These are phyloP conservation scores for Ophiosphaerella narmari DNA, from an alignment of 2,329 filamentous ascomycete genomes.

Conservation along the genomic window DNA sequence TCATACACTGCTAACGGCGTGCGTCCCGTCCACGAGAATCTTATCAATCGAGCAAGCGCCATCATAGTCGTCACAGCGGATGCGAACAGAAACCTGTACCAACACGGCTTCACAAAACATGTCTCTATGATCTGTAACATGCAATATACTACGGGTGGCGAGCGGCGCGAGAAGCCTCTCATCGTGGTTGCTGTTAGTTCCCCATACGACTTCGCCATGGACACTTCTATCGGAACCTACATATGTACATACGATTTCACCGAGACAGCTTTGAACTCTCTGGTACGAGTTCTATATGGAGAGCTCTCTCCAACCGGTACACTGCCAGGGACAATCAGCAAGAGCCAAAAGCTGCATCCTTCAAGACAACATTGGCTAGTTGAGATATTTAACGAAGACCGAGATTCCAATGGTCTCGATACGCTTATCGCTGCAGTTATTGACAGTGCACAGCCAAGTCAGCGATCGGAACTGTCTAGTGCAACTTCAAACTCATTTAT, in stretches of 20 bases:
- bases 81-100: constrained; percentile 90
- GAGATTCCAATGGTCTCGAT: constrained; percentile 75
- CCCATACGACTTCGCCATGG: constrained; percentile 95
- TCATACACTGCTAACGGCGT: constrained; percentile 95
- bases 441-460: constrained; percentile 66
- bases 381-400: constrained; percentile 79
- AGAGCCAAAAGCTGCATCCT: constrained; percentile 84
- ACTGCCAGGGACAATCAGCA: constrained; percentile 74
- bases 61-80: constrained; percentile 93
- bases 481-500: constrained; percentile 77
- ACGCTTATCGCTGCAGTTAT: constrained; percentile 74
- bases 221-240: constrained; percentile 87
- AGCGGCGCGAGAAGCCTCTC: constrained; percentile 77
- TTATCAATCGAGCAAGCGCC: constrained; percentile 84
- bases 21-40: constrained; percentile 87
- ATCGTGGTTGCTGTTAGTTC: constrained; percentile 93
- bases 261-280: constrained; percentile 82
- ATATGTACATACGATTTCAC: constrained; percentile 97
- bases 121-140: constrained; percentile 94
- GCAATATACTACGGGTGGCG: constrained; percentile 70
- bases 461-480: constrained; percentile 70
- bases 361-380: constrained; percentile 96
- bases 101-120: constrained; percentile 93
- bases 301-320: constrained; percentile 64
- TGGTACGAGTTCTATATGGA: constrained; percentile 83